Evolutionary conservation across 805 yeast genomes (phyloP).

Genomic region (Candida nonsorbophila): DNA sequence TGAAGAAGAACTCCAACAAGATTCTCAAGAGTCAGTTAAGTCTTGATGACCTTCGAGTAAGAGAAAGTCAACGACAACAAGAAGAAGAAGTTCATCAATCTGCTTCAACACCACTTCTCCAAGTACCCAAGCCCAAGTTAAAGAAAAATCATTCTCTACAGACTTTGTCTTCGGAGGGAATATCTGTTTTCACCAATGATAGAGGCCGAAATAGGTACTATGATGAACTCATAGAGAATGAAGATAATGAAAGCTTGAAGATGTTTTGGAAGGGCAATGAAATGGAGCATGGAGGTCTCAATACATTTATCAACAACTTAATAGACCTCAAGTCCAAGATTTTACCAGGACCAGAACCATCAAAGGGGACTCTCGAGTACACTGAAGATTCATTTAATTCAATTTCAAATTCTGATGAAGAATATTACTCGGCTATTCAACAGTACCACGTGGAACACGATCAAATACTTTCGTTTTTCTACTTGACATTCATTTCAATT

Average conservation of each 20-base stretch:
- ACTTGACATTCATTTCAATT: slow-evolving; percentile 29
- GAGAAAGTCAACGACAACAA: slow-evolving; percentile 2
- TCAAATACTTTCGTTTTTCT: slow-evolving; percentile 27
- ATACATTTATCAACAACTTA: slow-evolving; percentile 4
- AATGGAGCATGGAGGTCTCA: slow-evolving; percentile 1
- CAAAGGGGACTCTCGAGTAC: not conserved
- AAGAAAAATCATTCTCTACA: slow-evolving; percentile 5
- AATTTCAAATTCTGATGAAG: slow-evolving; percentile 22
- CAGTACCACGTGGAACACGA: slow-evolving; percentile 31
- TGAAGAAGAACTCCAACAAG: slow-evolving; percentile 16
- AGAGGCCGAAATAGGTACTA: slow-evolving; percentile 4
- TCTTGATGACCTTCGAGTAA: slow-evolving; percentile 12
- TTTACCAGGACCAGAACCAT: not conserved
- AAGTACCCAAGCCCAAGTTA: slow-evolving; percentile 4
- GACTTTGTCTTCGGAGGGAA: slow-evolving; percentile 7
- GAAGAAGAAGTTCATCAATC: slow-evolving; percentile 1
- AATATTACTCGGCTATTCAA: slow-evolving; percentile 16
- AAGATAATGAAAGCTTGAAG: slow-evolving; percentile 12
- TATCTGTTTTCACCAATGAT: slow-evolving; percentile 9
- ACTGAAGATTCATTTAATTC: slow-evolving; percentile 23
- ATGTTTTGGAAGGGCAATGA: slow-evolving; percentile 10
- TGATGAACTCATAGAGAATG: slow-evolving; percentile 9
- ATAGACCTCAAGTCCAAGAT: slow-evolving; percentile 3
- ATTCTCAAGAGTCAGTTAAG: slow-evolving; percentile 21
- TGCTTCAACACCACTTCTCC: slow-evolving; percentile 1